Evolutionary conservation across 2,329 filamentous ascomycete genomes (phyloP).

Genomic region (Akanthomyces muscarius): DNA sequence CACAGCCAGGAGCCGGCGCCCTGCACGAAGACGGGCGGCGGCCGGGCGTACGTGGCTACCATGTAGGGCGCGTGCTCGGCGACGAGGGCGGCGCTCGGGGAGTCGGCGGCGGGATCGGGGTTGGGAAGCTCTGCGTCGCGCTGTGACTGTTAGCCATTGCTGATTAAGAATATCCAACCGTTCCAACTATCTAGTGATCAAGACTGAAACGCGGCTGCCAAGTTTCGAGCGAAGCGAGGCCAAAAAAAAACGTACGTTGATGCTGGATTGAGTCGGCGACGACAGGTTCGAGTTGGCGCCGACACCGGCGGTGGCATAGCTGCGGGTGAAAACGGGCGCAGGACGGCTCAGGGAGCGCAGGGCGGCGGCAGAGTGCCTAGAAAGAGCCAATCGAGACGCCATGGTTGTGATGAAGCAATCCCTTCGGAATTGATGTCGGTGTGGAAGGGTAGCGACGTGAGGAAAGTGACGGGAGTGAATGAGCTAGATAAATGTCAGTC

Average conservation of each 20-base stretch:
- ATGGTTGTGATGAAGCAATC: neutral
- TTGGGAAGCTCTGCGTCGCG: constrained; percentile 48
- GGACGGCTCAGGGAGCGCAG: constrained; percentile 6
- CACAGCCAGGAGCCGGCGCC: constrained; percentile 84
- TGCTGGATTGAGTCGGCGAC: neutral
- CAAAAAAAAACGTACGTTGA: constrained; percentile 6
- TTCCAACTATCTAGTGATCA: neutral
- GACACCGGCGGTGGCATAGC: constrained; percentile 15
- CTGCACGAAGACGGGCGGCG: constrained; percentile 82
- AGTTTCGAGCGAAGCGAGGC: neutral
- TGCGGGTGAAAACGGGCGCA: neutral
- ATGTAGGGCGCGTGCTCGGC: constrained; percentile 78
- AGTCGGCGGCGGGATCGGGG: constrained; percentile 69
- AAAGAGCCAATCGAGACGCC: constrained; percentile 12
- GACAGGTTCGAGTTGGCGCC: constrained; percentile 4
- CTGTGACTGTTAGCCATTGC: constrained; percentile 17
- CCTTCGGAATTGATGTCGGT: neutral
- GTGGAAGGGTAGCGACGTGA: neutral
- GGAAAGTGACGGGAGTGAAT: constrained; percentile 1
- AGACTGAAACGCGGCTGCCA: neutral
- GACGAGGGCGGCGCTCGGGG: constrained; percentile 70
- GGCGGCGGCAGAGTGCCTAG: neutral
- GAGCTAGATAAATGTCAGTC: constrained; percentile 4
- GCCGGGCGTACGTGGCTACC: constrained; percentile 92
- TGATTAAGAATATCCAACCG: neutral